Percentiles rank a stretch among this genome's conserved stretches.
These are phyloP conservation scores for Sugiyamaella marilandica DNA, from an alignment of 805 yeast genomes.

Conservation along the genomic window DNA sequence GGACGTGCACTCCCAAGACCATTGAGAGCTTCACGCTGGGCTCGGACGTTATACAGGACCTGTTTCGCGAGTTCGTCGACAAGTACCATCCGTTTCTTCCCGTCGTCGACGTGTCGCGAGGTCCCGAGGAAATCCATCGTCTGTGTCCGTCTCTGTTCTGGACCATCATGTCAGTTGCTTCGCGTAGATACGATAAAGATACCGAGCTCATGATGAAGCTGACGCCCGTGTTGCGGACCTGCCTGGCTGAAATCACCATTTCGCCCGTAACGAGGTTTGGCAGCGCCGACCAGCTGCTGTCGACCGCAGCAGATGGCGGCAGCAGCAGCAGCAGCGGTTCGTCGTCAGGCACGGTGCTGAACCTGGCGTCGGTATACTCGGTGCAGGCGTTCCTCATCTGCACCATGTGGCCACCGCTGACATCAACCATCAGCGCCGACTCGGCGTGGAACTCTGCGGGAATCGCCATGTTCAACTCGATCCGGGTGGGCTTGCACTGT, in stretches of 20 bases:
- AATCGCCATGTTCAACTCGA: conserved; percentile 87
- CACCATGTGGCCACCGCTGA: conserved; percentile 94
- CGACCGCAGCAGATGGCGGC: no score
- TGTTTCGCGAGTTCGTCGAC: conserved; percentile 66
- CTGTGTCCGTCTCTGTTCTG: conserved; percentile 88
- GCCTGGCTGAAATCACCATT: conserved; percentile 81
- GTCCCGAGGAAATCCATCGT: conserved; percentile 75
- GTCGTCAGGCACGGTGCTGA: conserved; percentile 60
- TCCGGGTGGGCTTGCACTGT: conserved; percentile 83
- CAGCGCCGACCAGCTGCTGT: conserved; percentile 36
- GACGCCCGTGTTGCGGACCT: conserved; percentile 66
- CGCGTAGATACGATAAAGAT: conserved; percentile 51
- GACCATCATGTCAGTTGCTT: conserved; percentile 83
- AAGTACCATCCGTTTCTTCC: conserved; percentile 84
- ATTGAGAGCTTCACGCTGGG: conserved; percentile 63
- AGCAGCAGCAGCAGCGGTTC: conserved; percentile 7
- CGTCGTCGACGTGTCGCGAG: conserved; percentile 72
- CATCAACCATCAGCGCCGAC: conserved; percentile 91
- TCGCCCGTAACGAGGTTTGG: conserved; percentile 79
- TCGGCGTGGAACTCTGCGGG: conserved; percentile 95
- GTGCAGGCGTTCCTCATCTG: conserved; percentile 88
- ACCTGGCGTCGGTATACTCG: conserved; percentile 86
- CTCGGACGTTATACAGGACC: conserved; percentile 53
- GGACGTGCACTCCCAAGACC: conserved; percentile 47
- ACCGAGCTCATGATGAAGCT: conserved; percentile 51